Conservation (phyloP, 805 yeast species). For the Barnettozyma sucrosica region DNA sequence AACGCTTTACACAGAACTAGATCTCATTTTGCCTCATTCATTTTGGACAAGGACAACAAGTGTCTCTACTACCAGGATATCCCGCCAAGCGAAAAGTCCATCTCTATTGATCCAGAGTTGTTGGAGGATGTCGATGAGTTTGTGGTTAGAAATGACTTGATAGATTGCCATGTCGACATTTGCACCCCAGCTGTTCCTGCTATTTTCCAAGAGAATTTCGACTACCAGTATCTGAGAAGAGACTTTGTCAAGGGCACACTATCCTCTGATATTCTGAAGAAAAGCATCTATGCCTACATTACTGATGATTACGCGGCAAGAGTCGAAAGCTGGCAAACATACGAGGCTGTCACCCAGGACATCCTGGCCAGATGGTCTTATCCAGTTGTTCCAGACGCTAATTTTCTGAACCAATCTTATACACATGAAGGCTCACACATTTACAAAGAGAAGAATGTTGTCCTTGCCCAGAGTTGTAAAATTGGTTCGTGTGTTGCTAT, state of each 20-base stretch:
- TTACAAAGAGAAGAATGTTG: constrained; percentile 84
- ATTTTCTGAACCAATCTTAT: constrained; percentile 68
- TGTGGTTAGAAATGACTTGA: constrained; percentile 81
- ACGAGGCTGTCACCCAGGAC: constrained; percentile 87
- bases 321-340: constrained; percentile 93
- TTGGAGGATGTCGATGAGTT: constrained; percentile 70
- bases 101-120: constrained; percentile 78
- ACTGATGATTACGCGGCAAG: constrained; percentile 81
- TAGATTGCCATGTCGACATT: constrained; percentile 94
- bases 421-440: constrained; percentile 78
- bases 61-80: constrained; percentile 83
- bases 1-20: constrained; percentile 81
- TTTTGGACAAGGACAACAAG: constrained; percentile 66
- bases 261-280: constrained; percentile 83
- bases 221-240: constrained; percentile 77
- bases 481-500: constrained; percentile 77
- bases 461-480: constrained; percentile 87
- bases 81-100: constrained; percentile 44
- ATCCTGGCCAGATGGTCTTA: constrained; percentile 87
- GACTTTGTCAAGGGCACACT: constrained; percentile 91
- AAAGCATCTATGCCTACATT: constrained; percentile 84
- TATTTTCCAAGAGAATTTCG: constrained; percentile 93
- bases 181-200: constrained; percentile 94
- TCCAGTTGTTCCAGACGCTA: constrained; percentile 86
- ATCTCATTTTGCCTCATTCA: constrained; percentile 71